Evolutionary conservation across 2,329 filamentous ascomycete species (phyloP).

Genomic region (Cladosporium sp.): DNA sequence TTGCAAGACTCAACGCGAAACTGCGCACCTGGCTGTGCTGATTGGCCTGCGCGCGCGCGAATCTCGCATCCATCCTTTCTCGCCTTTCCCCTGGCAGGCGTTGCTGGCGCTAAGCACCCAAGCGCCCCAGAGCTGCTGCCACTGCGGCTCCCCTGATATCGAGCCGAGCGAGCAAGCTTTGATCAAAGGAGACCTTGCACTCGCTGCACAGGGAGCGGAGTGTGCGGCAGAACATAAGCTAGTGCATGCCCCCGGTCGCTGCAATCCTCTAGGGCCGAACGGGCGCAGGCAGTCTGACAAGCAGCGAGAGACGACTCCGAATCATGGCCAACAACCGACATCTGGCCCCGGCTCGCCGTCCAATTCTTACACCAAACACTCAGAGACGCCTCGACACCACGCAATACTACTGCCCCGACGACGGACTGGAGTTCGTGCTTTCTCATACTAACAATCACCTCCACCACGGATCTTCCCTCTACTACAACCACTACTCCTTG

Average conservation of each 20-base stretch:
- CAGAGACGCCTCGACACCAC: slow-evolving; percentile 10
- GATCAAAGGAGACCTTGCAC: neutral
- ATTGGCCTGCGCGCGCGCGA: neutral
- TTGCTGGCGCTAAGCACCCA: neutral
- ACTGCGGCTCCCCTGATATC: slow-evolving; percentile 3
- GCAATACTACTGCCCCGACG: neutral
- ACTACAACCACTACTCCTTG: slow-evolving; percentile 1
- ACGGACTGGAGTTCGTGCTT: slow-evolving; percentile 5
- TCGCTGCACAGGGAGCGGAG: slow-evolving; percentile 4
- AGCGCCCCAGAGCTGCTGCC: too few relatives aligned
- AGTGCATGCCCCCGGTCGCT: slow-evolving; percentile 14
- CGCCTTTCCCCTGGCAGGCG: neutral
- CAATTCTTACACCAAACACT: slow-evolving; percentile 16
- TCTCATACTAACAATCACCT: neutral
- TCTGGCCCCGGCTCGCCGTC: slow-evolving; percentile 19
- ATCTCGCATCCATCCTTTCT: too few relatives aligned
- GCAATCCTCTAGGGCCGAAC: slow-evolving; percentile 9
- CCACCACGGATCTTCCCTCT: neutral
- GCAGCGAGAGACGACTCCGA: neutral
- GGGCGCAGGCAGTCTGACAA: neutral
- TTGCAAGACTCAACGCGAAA: slow-evolving; percentile 4
- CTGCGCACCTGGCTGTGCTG: neutral
- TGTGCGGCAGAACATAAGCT: slow-evolving; percentile 18
- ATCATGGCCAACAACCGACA: slow-evolving; percentile 13
- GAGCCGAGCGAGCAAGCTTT: slow-evolving; percentile 1